phyloP scores from a whole-genome alignment of 805 yeast species.

The Yamadazyma philogaea region DNA sequence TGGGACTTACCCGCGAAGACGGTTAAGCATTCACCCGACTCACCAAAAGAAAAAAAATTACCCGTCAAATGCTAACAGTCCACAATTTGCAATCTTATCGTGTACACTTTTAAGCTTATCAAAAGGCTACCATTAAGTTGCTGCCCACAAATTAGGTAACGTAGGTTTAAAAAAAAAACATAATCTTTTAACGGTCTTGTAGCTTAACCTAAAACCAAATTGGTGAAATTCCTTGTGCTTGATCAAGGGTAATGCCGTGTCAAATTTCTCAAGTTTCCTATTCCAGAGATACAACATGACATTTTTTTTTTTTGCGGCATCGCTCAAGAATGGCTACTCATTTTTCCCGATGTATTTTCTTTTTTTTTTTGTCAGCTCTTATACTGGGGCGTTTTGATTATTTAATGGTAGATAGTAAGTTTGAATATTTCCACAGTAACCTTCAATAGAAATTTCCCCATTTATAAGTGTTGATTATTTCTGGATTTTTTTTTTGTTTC shows the following conservation, averaged over 20 bases:
- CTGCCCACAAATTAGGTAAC: no score
- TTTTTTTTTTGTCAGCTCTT: slow-evolving; percentile 1
- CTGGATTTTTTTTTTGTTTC: not conserved
- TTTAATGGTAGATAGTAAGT: slow-evolving; percentile 3
- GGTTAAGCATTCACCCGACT: no score
- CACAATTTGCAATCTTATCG: no score
- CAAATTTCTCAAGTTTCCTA: not conserved
- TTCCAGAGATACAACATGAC: slow-evolving; percentile 4
- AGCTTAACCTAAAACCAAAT: no score
- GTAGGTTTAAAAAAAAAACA: no score
- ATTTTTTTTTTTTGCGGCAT: slow-evolving; percentile 5
- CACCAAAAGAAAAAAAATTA: no score
- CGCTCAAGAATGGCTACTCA: not conserved
- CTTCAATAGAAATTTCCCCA: not conserved
- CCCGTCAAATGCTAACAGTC: no score
- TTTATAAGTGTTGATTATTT: slow-evolving; percentile 1
- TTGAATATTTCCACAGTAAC: not conserved
- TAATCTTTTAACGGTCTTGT: no score
- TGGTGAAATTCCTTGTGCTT: no score
- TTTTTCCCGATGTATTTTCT: not conserved
- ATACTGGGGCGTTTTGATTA: not conserved
- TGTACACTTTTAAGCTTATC: no score
- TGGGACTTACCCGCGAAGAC: no score
- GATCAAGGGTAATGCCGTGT: slow-evolving; percentile 1
- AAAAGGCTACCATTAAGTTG: no score